Percentiles rank a stretch among this genome's conserved stretches.
phyloP scores from a whole-genome alignment of 2,329 filamentous ascomycete genomes.

The Fusarium aywerte region DNA sequence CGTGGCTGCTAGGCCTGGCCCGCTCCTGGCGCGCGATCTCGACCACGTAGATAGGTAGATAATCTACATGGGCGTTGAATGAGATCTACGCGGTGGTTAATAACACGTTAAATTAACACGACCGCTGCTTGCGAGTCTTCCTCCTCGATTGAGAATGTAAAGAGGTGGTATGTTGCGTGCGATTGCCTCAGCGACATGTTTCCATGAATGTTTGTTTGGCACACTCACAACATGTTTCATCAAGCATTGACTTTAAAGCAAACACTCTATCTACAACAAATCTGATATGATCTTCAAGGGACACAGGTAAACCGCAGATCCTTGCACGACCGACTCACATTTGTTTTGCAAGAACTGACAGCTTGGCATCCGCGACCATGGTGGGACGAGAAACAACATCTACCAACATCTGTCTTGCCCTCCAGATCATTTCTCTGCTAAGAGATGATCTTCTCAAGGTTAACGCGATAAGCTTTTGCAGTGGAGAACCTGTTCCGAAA shows the following conservation, averaged over 20 bases:
- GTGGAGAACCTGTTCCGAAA: slow-evolving; percentile 37
- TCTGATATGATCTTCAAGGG: slow-evolving; percentile 1
- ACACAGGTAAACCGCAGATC: neutral
- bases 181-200: neutral
- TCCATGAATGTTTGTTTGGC: neutral
- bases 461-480: slow-evolving; percentile 37
- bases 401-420: neutral
- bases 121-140: slow-evolving; percentile 12
- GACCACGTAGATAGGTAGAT: neutral
- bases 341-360: neutral
- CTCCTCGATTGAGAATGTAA: neutral
- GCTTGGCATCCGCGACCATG: slow-evolving; percentile 10
- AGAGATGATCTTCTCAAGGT: neutral
- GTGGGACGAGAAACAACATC: neutral
- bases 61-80: slow-evolving; percentile 1
- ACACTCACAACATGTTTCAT: neutral
- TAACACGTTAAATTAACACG: slow-evolving; percentile 19
- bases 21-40: slow-evolving; percentile 25
- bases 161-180: neutral
- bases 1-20: slow-evolving; percentile 38
- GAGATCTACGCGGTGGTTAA: slow-evolving; percentile 25
- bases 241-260: neutral
- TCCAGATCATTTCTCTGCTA: neutral
- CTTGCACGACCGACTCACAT: neutral
- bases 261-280: neutral